phyloP scores from a whole-genome alignment of 1,284 basidiomycete species.

The Leccinum griseonigrum region DNA sequence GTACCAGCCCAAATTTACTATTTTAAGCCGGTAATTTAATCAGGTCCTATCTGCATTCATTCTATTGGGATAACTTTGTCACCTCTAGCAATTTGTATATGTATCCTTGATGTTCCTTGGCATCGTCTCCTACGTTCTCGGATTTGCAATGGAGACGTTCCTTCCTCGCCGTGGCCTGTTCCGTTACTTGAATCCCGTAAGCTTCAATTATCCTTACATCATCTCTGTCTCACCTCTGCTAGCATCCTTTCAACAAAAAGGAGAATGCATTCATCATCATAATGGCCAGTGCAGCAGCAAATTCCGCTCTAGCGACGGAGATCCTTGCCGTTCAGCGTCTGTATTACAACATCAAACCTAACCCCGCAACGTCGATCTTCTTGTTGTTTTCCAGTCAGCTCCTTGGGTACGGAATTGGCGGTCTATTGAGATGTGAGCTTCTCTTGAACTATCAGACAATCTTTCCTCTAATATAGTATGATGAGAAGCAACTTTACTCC shows the following conservation, averaged over 20 bases:
- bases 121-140: conserved; percentile 40
- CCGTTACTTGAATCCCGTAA: conserved; percentile 56
- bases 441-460: conserved; percentile 8
- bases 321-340: conserved; percentile 62
- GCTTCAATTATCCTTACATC: conserved; percentile 14
- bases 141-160: conserved; percentile 40
- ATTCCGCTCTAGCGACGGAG: conserved; percentile 63
- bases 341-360: conserved; percentile 55
- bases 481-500: conserved; percentile 44
- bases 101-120: conserved; percentile 55
- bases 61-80: not conserved
- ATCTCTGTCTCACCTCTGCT: conserved; percentile 11
- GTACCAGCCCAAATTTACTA: conserved; percentile 54
- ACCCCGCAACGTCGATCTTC: conserved; percentile 53
- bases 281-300: conserved; percentile 65
- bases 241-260: conserved; percentile 45
- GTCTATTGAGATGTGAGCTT: conserved; percentile 48
- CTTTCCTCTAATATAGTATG: conserved; percentile 17
- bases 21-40: conserved; percentile 47
- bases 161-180: conserved; percentile 49
- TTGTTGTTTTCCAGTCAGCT: conserved; percentile 61
- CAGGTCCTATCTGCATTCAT: not conserved
- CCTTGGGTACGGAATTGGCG: conserved; percentile 58
- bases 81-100: conserved; percentile 42
- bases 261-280: conserved; percentile 66